Evolutionary conservation across 768 basidiomycete genomes (phyloP), one percentile per base, ranked within the genome.

Genomic region (Mycena haematopus): DNA sequence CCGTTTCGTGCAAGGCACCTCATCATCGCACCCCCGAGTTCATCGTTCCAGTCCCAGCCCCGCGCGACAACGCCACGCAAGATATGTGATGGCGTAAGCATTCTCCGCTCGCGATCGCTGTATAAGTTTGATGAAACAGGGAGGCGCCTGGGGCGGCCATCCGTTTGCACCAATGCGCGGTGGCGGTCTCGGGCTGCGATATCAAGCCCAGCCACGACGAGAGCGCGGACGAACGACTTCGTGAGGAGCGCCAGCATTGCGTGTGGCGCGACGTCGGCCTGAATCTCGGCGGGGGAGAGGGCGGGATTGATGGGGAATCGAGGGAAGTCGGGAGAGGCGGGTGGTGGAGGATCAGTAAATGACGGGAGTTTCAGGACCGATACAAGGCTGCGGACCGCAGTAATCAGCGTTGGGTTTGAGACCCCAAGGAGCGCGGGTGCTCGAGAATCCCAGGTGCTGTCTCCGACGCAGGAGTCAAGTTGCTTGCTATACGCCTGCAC

Each of bases 31-130:
- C 44, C 57, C 8, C 66, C 66, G 7, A 58, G 38, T n/a, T 54
- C 58, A 40, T 67, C 66, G 17, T 47, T 63, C 62, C 62, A 67
- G 47, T 66, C 57, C 65, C 65, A 59, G 19, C 74, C 72, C 53
- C 69, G 70, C 15, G 72, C 63, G n/a, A 78, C 66, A 51, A 81
- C 70, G 45, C 80, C 78, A 33, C 73, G 73, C n/a, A 82, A 67
- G 55, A 84, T 73, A 62, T 84, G 82, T 8, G 77, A 71, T 35
- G 82, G 80, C 45, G 79, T 80, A 62, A 84, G 73, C 42, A 80
- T 67, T 52, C 66, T 22, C 25, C 57, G 45, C 40, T 59, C 62
- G 14, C 56, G 52, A 6, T 52, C 64, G 44, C 63, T 69, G 22
- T 58, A 61, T 8, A 60, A 24, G 58, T 68, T 52, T 52, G 66